A percentile compares a stretch with the other conserved stretches of the same genome.
phyloP scores from a whole-genome alignment of 306 rosid genomes.

The Lithocarpus polystachyus region DNA sequence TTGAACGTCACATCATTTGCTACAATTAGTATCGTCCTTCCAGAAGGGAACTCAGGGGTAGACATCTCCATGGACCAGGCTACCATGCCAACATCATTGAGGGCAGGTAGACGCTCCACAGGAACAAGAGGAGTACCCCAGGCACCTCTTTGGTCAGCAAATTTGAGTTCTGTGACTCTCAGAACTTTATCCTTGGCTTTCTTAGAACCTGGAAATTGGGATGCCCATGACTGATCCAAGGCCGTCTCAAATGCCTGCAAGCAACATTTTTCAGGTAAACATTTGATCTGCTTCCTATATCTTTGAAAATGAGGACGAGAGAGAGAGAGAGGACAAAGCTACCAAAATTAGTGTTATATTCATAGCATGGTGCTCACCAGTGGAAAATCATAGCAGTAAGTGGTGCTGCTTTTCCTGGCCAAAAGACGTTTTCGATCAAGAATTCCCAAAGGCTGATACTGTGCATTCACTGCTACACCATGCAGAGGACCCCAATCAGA shows the following conservation, averaged over 20 bases:
- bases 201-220: conserved; percentile 43
- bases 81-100: conserved; percentile 94
- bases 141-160: conserved; percentile 67
- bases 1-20: conserved; percentile 91
- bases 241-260: conserved; percentile 86
- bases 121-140: conserved; percentile 89
- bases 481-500: conserved; percentile 59
- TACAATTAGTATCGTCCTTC: conserved; percentile 82
- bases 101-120: conserved; percentile 61
- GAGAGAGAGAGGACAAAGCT: not conserved
- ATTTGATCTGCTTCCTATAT: conserved; percentile 11
- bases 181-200: conserved; percentile 51
- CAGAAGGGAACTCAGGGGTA: conserved; percentile 92
- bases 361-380: conserved; percentile 53
- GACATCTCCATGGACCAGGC: conserved; percentile 92
- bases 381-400: conserved; percentile 97
- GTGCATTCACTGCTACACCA: conserved; percentile 68
- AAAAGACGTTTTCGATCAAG: conserved; percentile 76
- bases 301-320: not conserved
- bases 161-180: conserved; percentile 73
- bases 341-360: conserved; percentile 6
- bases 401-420: conserved; percentile 89
- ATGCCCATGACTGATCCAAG: conserved; percentile 78
- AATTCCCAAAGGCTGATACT: conserved; percentile 76
- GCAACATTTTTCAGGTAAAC: conserved; percentile 26